Evolutionary conservation across 1,139 yeast species (phyloP).

Genomic region (Sugiyamaella castrensis): DNA sequence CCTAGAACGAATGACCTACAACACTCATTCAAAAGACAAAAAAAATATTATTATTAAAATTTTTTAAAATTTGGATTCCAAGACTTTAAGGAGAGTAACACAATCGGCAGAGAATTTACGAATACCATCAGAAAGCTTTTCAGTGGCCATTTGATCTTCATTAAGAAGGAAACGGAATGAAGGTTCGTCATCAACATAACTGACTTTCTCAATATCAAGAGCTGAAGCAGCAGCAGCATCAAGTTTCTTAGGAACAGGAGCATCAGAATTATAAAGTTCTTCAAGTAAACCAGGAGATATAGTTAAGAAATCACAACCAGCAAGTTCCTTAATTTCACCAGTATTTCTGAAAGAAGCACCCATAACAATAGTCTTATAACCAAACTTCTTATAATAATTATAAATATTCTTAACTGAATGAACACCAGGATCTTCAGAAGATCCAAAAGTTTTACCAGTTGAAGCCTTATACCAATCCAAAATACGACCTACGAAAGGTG

Average conservation of each 20-base stretch:
- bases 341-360: slow-evolving; percentile 99
- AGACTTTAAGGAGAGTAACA: slow-evolving; percentile 71
- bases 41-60: neutral
- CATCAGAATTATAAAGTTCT: slow-evolving; percentile 77
- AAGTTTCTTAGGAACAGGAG: slow-evolving; percentile 74
- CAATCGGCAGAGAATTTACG: slow-evolving; percentile 96
- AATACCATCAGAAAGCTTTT: slow-evolving; percentile 96
- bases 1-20: neutral
- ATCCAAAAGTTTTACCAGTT: slow-evolving; percentile 83
- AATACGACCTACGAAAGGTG: slow-evolving; percentile 99
- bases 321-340: slow-evolving; percentile 94
- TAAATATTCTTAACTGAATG: slow-evolving; percentile 78
- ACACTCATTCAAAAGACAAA: neutral
- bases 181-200: slow-evolving; percentile 82
- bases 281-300: slow-evolving; percentile 92
- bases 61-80: slow-evolving; percentile 52
- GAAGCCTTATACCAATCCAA: slow-evolving; percentile 97
- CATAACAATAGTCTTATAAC: slow-evolving; percentile 97
- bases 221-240: slow-evolving; percentile 60
- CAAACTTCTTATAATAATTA: slow-evolving; percentile 98
- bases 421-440: slow-evolving; percentile 94
- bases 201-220: slow-evolving; percentile 62
- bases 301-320: slow-evolving; percentile 96
- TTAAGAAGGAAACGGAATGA: slow-evolving; percentile 86
- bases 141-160: slow-evolving; percentile 98